Base-by-base conservation (phyloP, 2,329 filamentous ascomycete genomes). In the Sphaerulina musiva region DNA sequence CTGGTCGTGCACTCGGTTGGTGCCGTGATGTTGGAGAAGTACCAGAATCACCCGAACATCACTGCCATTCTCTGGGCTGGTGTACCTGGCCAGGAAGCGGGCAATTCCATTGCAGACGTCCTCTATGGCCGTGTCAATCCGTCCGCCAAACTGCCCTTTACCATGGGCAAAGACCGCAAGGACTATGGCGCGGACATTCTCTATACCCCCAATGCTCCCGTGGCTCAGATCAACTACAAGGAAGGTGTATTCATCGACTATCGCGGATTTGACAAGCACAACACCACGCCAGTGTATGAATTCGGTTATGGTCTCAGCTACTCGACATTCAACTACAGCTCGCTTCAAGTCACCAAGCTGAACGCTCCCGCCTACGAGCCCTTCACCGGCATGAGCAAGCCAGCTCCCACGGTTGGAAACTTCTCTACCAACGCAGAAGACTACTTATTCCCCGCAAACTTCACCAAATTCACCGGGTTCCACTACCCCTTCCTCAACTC, bases 231-330 rank as follows among this genome's bases (percentile, higher is more conserved):
- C 47, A 62, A 67, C 48, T 68, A 63, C 57, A 55, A 64, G 26
- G 74, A 74, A 65, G 88, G 89, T 14, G 77, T 86, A 46, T 89
- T 90, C 69, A 90, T 95, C 66, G 89, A 93, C 71, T 89, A 89
- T 73, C 81, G 85, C 38, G 60, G 66, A 36, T 76, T 76, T 52
- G 71, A 73, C 59, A 61, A 68, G 49, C 58, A 67, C 43, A 69
- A 69, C 47, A 71, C 74, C 38, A 63, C 62, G 2, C 73, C 73
- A 0, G 67, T 70, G 4, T 76, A 69, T 58, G 72, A 91, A 87
- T 62, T 62, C 48, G 59, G 59, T 12, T 62, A 46, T 50, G 59
- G 59, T 53, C 75, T 95, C 12, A 86, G 82, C 3, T 95, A 93
- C 77, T 89, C 87, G 1, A 88, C 79, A 3, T 92, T 95, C 67